phyloP scores from a whole-genome alignment of 2,329 filamentous ascomycete genomes.

The Alternaria gaisen region DNA sequence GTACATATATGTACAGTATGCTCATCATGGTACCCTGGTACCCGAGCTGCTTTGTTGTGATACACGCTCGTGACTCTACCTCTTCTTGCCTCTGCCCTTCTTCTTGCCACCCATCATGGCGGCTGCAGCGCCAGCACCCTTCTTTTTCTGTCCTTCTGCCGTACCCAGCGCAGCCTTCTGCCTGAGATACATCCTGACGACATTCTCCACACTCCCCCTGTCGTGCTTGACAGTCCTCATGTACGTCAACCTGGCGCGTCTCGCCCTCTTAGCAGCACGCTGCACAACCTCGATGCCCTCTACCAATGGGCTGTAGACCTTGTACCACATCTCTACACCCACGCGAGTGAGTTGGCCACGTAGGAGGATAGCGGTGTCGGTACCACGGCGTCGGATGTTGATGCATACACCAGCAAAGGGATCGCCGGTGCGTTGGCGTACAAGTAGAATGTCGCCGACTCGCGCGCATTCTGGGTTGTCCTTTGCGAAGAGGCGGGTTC shows the following conservation, averaged over 20 bases:
- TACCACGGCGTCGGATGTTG: constrained; percentile 82
- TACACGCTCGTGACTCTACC: constrained; percentile 23
- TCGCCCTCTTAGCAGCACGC: constrained; percentile 81
- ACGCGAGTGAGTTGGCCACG: constrained; percentile 86
- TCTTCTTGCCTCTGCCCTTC: constrained; percentile 44
- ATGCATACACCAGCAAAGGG: constrained; percentile 90
- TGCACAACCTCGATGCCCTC: constrained; percentile 94
- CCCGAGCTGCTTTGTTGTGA: neutral
- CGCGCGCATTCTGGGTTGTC: constrained; percentile 80
- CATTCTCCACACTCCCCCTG: constrained; percentile 50
- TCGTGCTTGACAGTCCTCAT: constrained; percentile 68
- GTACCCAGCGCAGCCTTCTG: constrained; percentile 49
- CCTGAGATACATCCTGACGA: constrained; percentile 48
- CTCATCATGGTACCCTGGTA: neutral
- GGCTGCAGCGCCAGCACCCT: constrained; percentile 27
- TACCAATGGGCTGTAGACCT: constrained; percentile 90
- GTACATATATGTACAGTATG: constrained; percentile 20
- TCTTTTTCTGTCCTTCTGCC: constrained; percentile 42
- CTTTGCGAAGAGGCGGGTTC: constrained; percentile 81
- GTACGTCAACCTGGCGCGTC: constrained; percentile 87
- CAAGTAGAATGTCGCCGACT: constrained; percentile 89
- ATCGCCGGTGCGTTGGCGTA: constrained; percentile 84
- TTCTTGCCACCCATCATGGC: constrained; percentile 40
- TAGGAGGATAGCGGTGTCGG: constrained; percentile 87
- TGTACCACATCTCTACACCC: constrained; percentile 97